Percentiles rank a stretch among this genome's conserved stretches.
phyloP scores from a whole-genome alignment of 1,284 basidiomycete genomes.

The Chondrostereum purpureum region DNA sequence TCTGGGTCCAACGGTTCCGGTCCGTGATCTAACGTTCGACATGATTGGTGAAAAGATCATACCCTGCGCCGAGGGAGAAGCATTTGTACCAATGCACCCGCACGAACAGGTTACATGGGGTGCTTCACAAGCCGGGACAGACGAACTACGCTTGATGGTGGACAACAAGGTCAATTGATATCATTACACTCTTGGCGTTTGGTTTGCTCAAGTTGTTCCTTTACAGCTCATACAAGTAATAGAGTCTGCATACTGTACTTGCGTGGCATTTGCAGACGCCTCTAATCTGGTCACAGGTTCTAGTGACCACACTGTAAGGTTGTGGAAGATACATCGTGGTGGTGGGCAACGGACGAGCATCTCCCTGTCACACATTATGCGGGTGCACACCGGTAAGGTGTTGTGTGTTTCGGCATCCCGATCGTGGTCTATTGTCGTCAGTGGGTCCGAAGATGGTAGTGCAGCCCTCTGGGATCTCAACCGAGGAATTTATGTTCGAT shows the following conservation, averaged over 20 bases:
- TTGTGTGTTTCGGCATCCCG: conserved; percentile 70
- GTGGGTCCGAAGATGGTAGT: conserved; percentile 80
- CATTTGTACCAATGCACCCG: conserved; percentile 54
- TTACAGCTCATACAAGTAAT: conserved; percentile 70
- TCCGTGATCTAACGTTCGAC: conserved; percentile 52
- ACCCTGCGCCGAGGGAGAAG: conserved; percentile 52
- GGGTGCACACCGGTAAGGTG: conserved; percentile 68
- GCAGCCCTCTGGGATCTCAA: conserved; percentile 92
- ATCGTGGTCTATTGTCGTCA: conserved; percentile 80
- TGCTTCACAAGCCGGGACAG: conserved; percentile 29
- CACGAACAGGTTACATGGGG: conserved; percentile 72
- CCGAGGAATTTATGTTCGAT: conserved; percentile 67
- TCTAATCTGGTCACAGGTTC: conserved; percentile 73
- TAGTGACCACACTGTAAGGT: conserved; percentile 66
- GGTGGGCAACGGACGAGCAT: conserved; percentile 21
- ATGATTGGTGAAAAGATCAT: conserved; percentile 54
- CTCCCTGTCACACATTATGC: conserved; percentile 66
- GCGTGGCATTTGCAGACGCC: conserved; percentile 71
- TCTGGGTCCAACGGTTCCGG: conserved; percentile 37
- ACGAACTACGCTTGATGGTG: conserved; percentile 53
- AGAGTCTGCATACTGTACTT: conserved; percentile 67
- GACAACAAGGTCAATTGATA: conserved; percentile 65
- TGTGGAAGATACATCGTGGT: conserved; percentile 61
- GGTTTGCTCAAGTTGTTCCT: too few species aligned
- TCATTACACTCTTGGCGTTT: too few species aligned